phyloP scores from a whole-genome alignment of 345 rosid genomes.

The Ceriops zippeliana region DNA sequence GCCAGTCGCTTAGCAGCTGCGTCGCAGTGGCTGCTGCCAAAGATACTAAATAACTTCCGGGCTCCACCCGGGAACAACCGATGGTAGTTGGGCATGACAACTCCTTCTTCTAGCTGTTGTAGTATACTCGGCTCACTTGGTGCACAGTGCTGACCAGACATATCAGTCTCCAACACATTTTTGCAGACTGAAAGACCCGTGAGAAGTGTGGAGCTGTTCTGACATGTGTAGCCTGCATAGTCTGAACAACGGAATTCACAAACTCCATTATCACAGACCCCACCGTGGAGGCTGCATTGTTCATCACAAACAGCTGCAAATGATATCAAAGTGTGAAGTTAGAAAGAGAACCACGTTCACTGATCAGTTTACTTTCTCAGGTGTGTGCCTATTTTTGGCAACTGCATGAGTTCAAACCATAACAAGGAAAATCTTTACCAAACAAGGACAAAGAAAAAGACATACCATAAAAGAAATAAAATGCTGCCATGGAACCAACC shows the following conservation, averaged over 20 bases:
- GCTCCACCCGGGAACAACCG: conserved; percentile 86
- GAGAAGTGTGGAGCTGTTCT: conserved; percentile 78
- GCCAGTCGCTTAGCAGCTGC: conserved; percentile 89
- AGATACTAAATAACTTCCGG: conserved; percentile 68
- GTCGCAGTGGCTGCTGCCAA: conserved; percentile 76
- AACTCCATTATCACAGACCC: conserved; percentile 98
- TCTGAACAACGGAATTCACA: conserved; percentile 99
- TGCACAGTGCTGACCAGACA: conserved; percentile 83
- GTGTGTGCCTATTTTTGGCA: background rate
- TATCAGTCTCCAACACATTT: conserved; percentile 72
- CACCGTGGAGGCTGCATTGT: conserved; percentile 98
- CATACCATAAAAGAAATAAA: background rate
- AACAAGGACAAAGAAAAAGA: background rate
- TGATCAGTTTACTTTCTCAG: background rate
- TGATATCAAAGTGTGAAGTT: conserved; percentile 9
- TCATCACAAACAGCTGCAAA: conserved; percentile 89
- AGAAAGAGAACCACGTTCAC: background rate
- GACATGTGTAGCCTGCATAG: conserved; percentile 97
- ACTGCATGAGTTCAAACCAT: background rate
- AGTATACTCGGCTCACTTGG: conserved; percentile 87
- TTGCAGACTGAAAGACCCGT: conserved; percentile 81
- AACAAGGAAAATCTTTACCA: too few relatives aligned
- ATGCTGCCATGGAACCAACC: too few relatives aligned
- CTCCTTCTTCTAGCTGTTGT: conserved; percentile 96
- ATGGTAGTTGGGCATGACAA: conserved; percentile 93